phyloP scores from a whole-genome alignment of 2,329 filamentous ascomycete species.

The Ophiostoma ulmi region DNA sequence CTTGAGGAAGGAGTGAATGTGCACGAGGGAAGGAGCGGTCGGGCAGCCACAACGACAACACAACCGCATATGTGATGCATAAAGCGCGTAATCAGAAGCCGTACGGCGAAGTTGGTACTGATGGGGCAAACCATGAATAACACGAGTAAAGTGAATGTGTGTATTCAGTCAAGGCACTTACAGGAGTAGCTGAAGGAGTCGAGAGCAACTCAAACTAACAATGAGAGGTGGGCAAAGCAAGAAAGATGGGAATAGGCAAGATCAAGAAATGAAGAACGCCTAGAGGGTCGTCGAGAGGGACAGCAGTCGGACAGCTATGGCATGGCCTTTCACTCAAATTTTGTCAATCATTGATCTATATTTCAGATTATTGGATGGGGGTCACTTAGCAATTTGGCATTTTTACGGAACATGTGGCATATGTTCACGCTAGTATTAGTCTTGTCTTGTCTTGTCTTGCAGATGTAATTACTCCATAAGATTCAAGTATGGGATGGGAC shows the following conservation, averaged over 20 bases:
- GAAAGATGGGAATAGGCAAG: too few species aligned
- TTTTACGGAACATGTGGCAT: not conserved
- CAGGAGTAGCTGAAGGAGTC: too few species aligned
- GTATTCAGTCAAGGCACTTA: too few species aligned
- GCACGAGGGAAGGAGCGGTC: not conserved
- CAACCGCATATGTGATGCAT: not conserved
- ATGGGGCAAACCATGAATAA: not conserved
- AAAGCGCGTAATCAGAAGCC: not conserved
- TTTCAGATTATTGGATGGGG: too few species aligned
- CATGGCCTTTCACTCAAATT: too few species aligned
- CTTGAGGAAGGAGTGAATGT: not conserved
- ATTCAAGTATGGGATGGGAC: not conserved
- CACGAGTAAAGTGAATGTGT: too few species aligned
- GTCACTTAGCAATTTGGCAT: not conserved
- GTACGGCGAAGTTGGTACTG: not conserved
- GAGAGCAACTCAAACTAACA: too few species aligned
- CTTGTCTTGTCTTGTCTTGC: not conserved
- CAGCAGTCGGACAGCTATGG: not conserved
- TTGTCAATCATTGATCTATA: not conserved
- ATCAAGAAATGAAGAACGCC: too few species aligned
- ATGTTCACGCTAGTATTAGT: not conserved
- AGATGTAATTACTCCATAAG: not conserved
- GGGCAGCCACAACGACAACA: not conserved
- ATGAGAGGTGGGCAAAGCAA: too few species aligned
- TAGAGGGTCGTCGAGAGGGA: too few species aligned